Percentiles rank a stretch among this genome's conserved stretches.
These are phyloP conservation scores for Fusarium algeriense DNA, from an alignment of 2,329 filamentous ascomycete species.

Conservation along the genomic window DNA sequence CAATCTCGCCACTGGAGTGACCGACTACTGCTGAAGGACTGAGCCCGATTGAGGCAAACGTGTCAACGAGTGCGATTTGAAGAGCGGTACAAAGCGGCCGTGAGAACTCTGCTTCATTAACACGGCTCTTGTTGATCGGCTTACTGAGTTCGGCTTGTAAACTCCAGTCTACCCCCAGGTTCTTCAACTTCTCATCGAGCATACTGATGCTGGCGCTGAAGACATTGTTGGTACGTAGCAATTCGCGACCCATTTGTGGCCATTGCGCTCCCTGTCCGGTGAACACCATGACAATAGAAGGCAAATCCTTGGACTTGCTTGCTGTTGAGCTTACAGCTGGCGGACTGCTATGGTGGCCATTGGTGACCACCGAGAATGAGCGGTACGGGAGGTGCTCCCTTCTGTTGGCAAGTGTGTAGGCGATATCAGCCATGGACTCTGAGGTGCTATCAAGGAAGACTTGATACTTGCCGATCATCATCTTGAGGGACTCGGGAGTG, in stretches of 20 bases:
- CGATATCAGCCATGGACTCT: background rate
- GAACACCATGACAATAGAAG: background rate
- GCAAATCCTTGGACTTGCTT: too few relatives aligned
- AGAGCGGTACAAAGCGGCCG: constrained; percentile 60
- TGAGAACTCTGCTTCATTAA: constrained; percentile 30
- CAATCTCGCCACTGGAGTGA: constrained; percentile 60
- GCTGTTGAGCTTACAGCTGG: too few relatives aligned
- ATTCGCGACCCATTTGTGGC: constrained; percentile 12
- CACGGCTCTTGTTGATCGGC: too few relatives aligned
- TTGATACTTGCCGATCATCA: background rate
- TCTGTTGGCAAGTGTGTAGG: background rate
- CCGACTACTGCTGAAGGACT: constrained; percentile 54
- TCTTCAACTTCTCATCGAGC: background rate
- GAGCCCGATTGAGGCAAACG: constrained; percentile 52
- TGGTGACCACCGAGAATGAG: too few relatives aligned
- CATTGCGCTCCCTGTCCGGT: background rate
- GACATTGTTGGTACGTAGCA: constrained; percentile 9
- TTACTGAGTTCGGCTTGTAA: too few relatives aligned
- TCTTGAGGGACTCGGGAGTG: background rate
- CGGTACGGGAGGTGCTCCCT: background rate
- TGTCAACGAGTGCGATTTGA: constrained; percentile 58
- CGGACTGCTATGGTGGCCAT: too few relatives aligned
- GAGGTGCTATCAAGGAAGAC: background rate
- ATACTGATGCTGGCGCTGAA: constrained; percentile 22
- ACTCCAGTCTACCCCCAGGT: too few relatives aligned